Conservation (phyloP, 495 filamentous ascomycete genomes). For the Hypoxylon lenormandii region DNA sequence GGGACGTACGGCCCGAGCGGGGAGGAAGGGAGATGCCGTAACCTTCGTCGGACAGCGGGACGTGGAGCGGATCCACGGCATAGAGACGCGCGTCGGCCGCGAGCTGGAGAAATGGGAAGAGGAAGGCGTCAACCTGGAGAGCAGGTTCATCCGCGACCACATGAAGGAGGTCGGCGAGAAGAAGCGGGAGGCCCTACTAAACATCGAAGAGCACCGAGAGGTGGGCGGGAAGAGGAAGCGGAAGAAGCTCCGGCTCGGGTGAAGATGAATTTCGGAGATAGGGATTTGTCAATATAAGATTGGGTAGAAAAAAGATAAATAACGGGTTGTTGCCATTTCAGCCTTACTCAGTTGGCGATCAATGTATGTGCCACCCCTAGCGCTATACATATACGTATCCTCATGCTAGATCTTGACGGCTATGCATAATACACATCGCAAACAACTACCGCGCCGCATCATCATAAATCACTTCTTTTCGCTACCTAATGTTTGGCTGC, state of each 20-base stretch:
- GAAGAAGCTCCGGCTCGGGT: slow-evolving; percentile 59
- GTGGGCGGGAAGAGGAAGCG: slow-evolving; percentile 79
- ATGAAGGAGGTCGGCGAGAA: slow-evolving; percentile 90
- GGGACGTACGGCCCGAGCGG: slow-evolving; percentile 92
- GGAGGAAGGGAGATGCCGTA: slow-evolving; percentile 80
- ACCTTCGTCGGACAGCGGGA: slow-evolving; percentile 94
- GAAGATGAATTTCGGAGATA: neutral
- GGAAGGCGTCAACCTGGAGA: slow-evolving; percentile 90
- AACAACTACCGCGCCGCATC: too few relatives aligned
- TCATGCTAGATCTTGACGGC: too few relatives aligned
- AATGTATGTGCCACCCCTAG: neutral
- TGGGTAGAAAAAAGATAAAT: neutral
- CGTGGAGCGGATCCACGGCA: slow-evolving; percentile 84
- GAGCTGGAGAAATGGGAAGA: slow-evolving; percentile 81
- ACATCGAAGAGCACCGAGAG: slow-evolving; percentile 91
- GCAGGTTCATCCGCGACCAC: slow-evolving; percentile 80
- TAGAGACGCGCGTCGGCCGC: slow-evolving; percentile 83
- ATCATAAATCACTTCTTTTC: too few relatives aligned
- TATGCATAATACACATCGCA: too few relatives aligned
- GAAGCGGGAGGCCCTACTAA: slow-evolving; percentile 86
- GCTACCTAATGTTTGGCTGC: too few relatives aligned
- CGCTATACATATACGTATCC: too few relatives aligned
- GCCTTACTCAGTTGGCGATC: neutral
- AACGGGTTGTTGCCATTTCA: neutral
- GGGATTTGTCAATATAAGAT: neutral